A percentile compares a stretch with the other conserved stretches of the same genome.
Conservation (phyloP, 805 yeast genomes). For the Nakazawaea peltata region DNA sequence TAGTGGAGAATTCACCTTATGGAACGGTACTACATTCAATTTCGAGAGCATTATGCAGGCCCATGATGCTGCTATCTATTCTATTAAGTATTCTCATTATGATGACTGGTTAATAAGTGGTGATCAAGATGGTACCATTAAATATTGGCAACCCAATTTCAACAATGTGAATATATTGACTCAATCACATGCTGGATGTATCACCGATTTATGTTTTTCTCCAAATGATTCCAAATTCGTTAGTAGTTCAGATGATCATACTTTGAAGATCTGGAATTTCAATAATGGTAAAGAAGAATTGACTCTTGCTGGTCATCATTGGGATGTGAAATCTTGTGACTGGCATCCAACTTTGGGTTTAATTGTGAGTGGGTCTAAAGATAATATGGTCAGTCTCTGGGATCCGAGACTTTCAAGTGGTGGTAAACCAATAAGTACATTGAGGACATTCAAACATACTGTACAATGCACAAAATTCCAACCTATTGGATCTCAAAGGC, state of each 20-base stretch:
- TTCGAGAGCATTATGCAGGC: constrained; percentile 98
- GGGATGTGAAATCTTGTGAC: constrained; percentile 97
- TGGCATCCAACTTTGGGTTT: constrained; percentile 93
- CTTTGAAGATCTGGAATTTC: constrained; percentile 90
- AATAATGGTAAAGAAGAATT: constrained; percentile 80
- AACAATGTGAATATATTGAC: constrained; percentile 81
- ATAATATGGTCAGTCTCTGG: constrained; percentile 89
- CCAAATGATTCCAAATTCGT: constrained; percentile 89
- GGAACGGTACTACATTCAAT: constrained; percentile 94
- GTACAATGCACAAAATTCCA: constrained; percentile 84
- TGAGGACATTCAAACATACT: constrained; percentile 91
- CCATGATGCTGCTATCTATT: constrained; percentile 82
- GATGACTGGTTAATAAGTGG: constrained; percentile 95
- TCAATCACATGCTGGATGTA: constrained; percentile 70
- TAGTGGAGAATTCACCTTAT: constrained; percentile 91
- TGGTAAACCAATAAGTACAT: constrained; percentile 63
- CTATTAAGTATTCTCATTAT: constrained; percentile 74
- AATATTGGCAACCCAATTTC: constrained; percentile 97
- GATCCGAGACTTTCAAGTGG: constrained; percentile 63
- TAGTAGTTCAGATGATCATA: constrained; percentile 90
- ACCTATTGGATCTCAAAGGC: constrained; percentile 62
- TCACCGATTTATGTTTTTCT: constrained; percentile 81
- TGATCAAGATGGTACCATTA: constrained; percentile 84
- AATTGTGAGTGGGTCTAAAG: constrained; percentile 90
- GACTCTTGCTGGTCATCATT: constrained; percentile 82